Percentiles rank a stretch among this genome's conserved stretches.
These are phyloP conservation scores for Vitis vinifera DNA, from an alignment of 164 flowering plant genomes.

Conservation along the genomic window DNA sequence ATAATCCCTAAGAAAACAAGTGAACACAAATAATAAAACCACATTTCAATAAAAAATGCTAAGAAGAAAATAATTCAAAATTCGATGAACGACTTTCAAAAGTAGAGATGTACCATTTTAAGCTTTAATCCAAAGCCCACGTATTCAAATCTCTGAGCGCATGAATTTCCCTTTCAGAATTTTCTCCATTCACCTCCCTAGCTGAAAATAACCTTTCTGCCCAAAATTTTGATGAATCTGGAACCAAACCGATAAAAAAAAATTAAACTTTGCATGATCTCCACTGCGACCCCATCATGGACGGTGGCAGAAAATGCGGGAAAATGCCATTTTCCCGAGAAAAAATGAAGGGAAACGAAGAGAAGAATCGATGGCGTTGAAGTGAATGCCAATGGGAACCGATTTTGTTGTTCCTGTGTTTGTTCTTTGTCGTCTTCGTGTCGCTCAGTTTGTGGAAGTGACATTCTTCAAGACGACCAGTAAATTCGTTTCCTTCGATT, in stretches of 20 bases:
- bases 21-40: not conserved
- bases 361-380: not conserved
- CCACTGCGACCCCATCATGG: too few relatives aligned
- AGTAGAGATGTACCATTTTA: constrained; percentile 16
- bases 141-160: not conserved
- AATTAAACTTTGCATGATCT: too few relatives aligned
- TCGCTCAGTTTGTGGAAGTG: constrained; percentile 14
- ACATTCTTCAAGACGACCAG: constrained; percentile 29
- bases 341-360: constrained; percentile 2
- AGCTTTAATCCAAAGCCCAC: not conserved
- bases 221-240: not conserved
- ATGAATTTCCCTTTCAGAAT: not conserved
- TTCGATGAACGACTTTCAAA: not conserved
- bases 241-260: not conserved
- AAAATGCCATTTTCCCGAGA: not conserved
- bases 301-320: not conserved
- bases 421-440: constrained; percentile 3
- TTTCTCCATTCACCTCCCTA: not conserved
- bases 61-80: not conserved
- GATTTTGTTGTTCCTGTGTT: not conserved
- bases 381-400: not conserved
- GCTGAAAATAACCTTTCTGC: not conserved
- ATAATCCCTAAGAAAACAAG: too few relatives aligned
- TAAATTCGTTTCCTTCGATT: constrained; percentile 29
- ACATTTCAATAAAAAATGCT: not conserved